phyloP scores from a whole-genome alignment of 768 basidiomycete genomes.

The Ramaria sp. region DNA sequence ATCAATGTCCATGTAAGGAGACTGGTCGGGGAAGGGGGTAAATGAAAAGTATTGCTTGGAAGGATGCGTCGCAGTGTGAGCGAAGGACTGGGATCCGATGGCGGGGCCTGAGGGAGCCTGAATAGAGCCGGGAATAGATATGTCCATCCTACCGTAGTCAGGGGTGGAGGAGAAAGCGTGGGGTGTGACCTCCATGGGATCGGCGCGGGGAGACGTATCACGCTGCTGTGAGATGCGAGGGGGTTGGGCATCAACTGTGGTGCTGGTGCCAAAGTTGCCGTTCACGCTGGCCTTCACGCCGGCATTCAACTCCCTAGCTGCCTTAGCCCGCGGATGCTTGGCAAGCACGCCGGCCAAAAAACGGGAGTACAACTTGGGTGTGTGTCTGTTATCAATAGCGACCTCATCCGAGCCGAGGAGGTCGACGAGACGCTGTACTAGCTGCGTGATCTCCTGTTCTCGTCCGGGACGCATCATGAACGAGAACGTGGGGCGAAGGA shows the following conservation, averaged over 20 bases:
- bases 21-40: too few relatives aligned
- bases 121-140: too few relatives aligned
- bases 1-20: slow-evolving; percentile 4
- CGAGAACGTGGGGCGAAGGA: slow-evolving; percentile 68
- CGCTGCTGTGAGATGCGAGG: too few relatives aligned
- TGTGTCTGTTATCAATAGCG: slow-evolving; percentile 74
- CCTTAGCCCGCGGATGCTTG: slow-evolving; percentile 17
- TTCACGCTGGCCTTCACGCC: neutral
- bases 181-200: neutral
- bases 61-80: neutral
- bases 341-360: slow-evolving; percentile 67
- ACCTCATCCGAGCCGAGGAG: slow-evolving; percentile 60
- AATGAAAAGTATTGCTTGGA: too few relatives aligned
- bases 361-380: slow-evolving; percentile 68
- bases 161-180: neutral
- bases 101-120: too few relatives aligned
- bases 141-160: too few relatives aligned
- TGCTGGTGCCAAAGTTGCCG: neutral
- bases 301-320: neutral
- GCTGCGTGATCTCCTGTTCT: slow-evolving; percentile 60
- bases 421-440: slow-evolving; percentile 63
- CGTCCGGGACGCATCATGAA: slow-evolving; percentile 49
- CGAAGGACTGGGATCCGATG: too few relatives aligned
- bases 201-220: neutral
- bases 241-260: too few relatives aligned